Percentiles rank a stretch among this genome's conserved stretches.
Evolutionary conservation across 2,329 filamentous ascomycete genomes (phyloP).

Genomic region (Cladosporium phlei): DNA sequence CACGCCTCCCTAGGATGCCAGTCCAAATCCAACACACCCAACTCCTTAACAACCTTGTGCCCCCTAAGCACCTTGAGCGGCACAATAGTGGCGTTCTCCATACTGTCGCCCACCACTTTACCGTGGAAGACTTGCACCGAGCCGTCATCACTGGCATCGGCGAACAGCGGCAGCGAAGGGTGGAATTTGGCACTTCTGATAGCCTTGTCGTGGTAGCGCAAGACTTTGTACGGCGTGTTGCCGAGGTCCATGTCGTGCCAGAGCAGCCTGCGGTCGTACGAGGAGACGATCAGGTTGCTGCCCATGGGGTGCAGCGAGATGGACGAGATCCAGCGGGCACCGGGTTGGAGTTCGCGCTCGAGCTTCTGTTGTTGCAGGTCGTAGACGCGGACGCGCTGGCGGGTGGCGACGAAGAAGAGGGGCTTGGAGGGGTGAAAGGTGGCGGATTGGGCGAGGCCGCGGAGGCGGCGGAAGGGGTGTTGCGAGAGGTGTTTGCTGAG

Average conservation of each 20-base stretch:
- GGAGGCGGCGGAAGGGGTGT: slow-evolving; percentile 77
- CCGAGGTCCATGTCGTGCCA: slow-evolving; percentile 98
- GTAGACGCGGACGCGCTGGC: slow-evolving; percentile 88
- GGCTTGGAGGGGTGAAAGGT: slow-evolving; percentile 93
- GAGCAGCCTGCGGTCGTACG: slow-evolving; percentile 86
- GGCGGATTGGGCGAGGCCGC: slow-evolving; percentile 76
- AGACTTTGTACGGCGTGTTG: slow-evolving; percentile 86
- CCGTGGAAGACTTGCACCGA: slow-evolving; percentile 95
- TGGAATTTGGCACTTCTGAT: slow-evolving; percentile 89
- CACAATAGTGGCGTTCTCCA: slow-evolving; percentile 95
- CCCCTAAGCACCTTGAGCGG: slow-evolving; percentile 90
- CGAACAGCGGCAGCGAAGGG: slow-evolving; percentile 73
- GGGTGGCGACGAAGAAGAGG: slow-evolving; percentile 92
- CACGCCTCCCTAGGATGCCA: slow-evolving; percentile 95
- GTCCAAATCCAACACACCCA: slow-evolving; percentile 89
- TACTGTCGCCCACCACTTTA: slow-evolving; percentile 87
- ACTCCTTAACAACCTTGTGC: slow-evolving; percentile 76
- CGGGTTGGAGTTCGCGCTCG: slow-evolving; percentile 87
- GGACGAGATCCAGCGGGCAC: slow-evolving; percentile 88
- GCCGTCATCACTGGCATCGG: slow-evolving; percentile 91
- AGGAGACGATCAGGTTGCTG: slow-evolving; percentile 89
- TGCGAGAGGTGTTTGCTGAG: slow-evolving; percentile 92
- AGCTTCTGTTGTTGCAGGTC: slow-evolving; percentile 88
- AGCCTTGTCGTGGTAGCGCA: slow-evolving; percentile 89
- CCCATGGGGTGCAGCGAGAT: slow-evolving; percentile 91